Evolutionary conservation across 192 early-diverging fungal genomes (phyloP).

Genomic region (Funneliformis mosseae): DNA sequence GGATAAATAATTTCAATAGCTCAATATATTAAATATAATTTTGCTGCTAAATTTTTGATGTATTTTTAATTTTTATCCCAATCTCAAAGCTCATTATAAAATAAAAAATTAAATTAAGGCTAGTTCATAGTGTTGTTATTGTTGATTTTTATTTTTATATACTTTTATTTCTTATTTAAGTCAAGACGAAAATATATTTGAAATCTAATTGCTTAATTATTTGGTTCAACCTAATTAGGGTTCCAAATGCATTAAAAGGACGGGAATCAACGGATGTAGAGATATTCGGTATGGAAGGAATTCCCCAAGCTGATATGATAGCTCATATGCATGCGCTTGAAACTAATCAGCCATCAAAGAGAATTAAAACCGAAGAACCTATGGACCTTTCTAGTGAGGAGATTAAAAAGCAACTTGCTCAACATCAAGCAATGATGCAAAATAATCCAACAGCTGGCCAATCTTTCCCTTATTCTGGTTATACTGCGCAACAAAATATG

Average conservation of each 20-base stretch:
- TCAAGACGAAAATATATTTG: neutral
- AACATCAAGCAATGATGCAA: conserved; percentile 54
- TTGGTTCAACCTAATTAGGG: conserved; percentile 51
- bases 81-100: neutral
- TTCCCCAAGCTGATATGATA: conserved; percentile 78
- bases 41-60: neutral
- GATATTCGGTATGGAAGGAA: conserved; percentile 94
- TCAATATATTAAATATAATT: neutral
- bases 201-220: neutral
- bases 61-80: neutral
- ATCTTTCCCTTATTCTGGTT: neutral
- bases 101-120: conserved; percentile 1
- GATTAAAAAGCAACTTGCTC: conserved; percentile 48
- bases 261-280: conserved; percentile 87
- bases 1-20: conserved; percentile 9
- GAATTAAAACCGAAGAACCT: conserved; percentile 43
- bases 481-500: conserved; percentile 7
- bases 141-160: too few relatives aligned
- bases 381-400: conserved; percentile 45
- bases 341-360: conserved; percentile 47
- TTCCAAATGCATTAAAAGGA: conserved; percentile 83
- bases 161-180: neutral
- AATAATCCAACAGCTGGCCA: conserved; percentile 3
- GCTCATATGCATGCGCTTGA: conserved; percentile 65
- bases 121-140: conserved; percentile 1